Conservation (phyloP, 371 early-diverging fungal genomes). For the Mortierella sp. region DNA sequence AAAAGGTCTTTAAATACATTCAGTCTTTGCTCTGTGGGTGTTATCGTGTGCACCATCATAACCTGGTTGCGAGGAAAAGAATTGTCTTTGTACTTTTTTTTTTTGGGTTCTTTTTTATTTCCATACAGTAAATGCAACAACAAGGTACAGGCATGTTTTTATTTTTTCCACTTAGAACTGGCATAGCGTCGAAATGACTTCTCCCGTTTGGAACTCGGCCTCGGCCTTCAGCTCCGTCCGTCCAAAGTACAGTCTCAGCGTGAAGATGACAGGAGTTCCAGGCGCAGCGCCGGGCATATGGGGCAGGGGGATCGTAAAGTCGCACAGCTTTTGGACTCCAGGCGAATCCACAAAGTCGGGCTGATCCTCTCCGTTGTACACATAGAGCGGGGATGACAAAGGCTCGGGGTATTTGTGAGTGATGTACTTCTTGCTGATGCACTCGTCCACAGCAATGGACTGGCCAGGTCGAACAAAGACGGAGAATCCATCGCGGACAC, state of each 20-base stretch:
- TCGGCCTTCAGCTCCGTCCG: conserved; percentile 46
- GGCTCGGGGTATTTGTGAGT: conserved; percentile 55
- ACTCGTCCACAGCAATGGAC: conserved; percentile 66
- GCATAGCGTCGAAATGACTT: conserved; percentile 43
- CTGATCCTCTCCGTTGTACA: conserved; percentile 49
- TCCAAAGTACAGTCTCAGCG: conserved; percentile 48
- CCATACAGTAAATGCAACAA: not conserved
- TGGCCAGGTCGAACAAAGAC: conserved; percentile 70
- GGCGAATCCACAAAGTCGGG: conserved; percentile 54
- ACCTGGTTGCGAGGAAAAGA: no score
- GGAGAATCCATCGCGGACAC: conserved; percentile 69
- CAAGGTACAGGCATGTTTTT: no score
- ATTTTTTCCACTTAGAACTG: conserved; percentile 23
- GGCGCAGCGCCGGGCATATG: conserved; percentile 52
- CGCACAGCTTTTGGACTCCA: conserved; percentile 49
- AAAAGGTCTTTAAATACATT: no score
- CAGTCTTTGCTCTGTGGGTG: no score
- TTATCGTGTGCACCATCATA: no score
- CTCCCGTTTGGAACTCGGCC: conserved; percentile 48
- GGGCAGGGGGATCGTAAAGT: conserved; percentile 49
- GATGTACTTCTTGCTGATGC: conserved; percentile 68
- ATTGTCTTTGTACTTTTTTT: not conserved
- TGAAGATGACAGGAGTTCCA: conserved; percentile 50
- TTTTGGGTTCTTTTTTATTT: not conserved
- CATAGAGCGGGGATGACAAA: conserved; percentile 42